Evolutionary conservation across 495 filamentous ascomycete genomes (phyloP), one percentile per base, ranked within the genome.

Genomic region (Neurospora hispaniola): DNA sequence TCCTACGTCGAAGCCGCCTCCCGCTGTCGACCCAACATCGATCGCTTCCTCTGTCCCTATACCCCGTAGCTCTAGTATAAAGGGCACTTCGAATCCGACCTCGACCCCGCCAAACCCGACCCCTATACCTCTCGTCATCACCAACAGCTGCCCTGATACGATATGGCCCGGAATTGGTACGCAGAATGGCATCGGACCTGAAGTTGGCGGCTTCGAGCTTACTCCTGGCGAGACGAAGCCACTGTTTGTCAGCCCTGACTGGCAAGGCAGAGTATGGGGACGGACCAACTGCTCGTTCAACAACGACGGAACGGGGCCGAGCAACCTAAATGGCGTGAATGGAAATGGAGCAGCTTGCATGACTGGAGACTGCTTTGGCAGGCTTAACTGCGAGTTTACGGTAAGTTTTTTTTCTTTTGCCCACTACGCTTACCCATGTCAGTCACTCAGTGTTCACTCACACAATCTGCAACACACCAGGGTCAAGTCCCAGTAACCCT

Each of bases 231-330:
- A 82, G 14, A 86, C 81, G 38, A 84, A 71, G 70, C 81, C 81
- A 59, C 79, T 92, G 62, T 88, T 80, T 23, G 90, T 95, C 62
- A 85, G 85, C 69, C 82, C 83, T 31, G 87, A 92, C 75, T 95
- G 92, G 93, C 88, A 91, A 74, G 92, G 92, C 6, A 88, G 93
- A 48, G 83, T 95, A 16, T 94, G 92, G 92, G 92, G 89, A 23
- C 83, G 92, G 70, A 94, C 92, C 31, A 94, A 95, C 79, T 95
- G 92, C 83, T 92, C 86, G 54, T 92, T 92, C 78, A 88, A 88
- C 78, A 80, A 79, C 31, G 84, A 84, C 31, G 90, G 89, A 5
- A 88, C 82, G 42, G 86, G 81, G 18, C 83, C 87, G 39, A 79
- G 76, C 48, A 83, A 83, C 73, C 83, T 83, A 39, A 80, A 78